Base-by-base conservation (phyloP, 805 yeast species). In the Metschnikowia koreensis region DNA sequence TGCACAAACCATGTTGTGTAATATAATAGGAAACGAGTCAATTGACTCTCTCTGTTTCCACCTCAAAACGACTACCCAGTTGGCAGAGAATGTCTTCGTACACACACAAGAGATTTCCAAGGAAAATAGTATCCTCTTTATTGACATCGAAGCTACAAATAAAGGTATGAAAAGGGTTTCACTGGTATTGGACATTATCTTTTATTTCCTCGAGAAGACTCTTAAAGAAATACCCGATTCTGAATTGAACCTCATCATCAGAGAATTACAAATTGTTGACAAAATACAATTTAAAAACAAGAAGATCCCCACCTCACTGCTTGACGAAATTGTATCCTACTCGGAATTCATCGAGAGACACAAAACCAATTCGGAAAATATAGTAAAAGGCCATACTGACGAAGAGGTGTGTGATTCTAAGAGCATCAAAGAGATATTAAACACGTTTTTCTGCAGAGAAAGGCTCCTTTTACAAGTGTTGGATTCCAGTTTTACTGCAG, bases 1-100 rank as follows among this genome's bases (percentile, higher is more conserved):
- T 9, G 74, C 69, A 42, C 66, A 70, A 31, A 65, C 65, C 10
- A 63, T 76, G 3, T 82, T 89, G 85, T 75, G 82, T 48, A 79
- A 79, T 44, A 48, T 86, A 0, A 66, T 85, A 46, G 93, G 93
- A 1, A 84, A 82, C 63, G 93, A 87, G 66, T 66, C 82, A 5
- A 50, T 57, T 1, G 77, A 77, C 0, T 80, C 89, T 0, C 60
- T 86, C 6, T 76, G 77, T 54, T 64, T 73, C 6, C 60, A 58
- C 15, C 65, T 83, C 9, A 68, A 67, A 17, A 46, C 53, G 5
- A 33, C 48, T 7, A 61, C 57, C 38, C 75, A 67, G 17, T 73
- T 66, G 52, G 71, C 73, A 12, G 64, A 72, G 1, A 62, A 67
- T 0, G 66, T 81, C 2, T 60, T 62, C 39, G 81, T 85, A 0